These are phyloP conservation scores for Didymella pinodella DNA, from an alignment of 2,329 filamentous ascomycete species.

Conservation along the genomic window DNA sequence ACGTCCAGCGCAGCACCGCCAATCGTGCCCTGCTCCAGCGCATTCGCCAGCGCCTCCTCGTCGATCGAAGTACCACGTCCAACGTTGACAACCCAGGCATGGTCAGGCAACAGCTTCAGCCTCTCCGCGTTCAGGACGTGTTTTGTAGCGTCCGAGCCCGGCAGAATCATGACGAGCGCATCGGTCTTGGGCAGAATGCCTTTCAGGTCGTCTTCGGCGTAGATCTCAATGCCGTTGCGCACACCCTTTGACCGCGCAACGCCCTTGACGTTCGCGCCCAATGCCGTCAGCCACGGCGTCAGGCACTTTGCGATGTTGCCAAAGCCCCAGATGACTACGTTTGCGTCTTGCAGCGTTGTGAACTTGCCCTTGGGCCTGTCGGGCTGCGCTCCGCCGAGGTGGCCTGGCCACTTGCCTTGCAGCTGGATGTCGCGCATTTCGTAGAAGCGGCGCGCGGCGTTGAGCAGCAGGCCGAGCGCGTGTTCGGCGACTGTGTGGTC, in stretches of 20 bases:
- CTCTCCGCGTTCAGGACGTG: slow-evolving; percentile 67
- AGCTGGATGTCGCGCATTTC: slow-evolving; percentile 70
- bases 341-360: slow-evolving; percentile 66
- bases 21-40: slow-evolving; percentile 72
- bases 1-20: slow-evolving; percentile 81
- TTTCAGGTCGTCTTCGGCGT: slow-evolving; percentile 61
- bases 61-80: slow-evolving; percentile 79
- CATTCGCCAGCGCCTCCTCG: slow-evolving; percentile 71
- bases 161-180: slow-evolving; percentile 66
- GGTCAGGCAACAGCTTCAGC: slow-evolving; percentile 67
- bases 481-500: slow-evolving; percentile 72
- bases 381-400: slow-evolving; percentile 68
- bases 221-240: slow-evolving; percentile 66
- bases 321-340: slow-evolving; percentile 69
- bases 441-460: slow-evolving; percentile 64
- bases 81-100: slow-evolving; percentile 75
- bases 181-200: slow-evolving; percentile 66
- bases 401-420: slow-evolving; percentile 65
- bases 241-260: slow-evolving; percentile 66
- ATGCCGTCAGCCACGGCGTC: slow-evolving; percentile 61
- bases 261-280: slow-evolving; percentile 67
- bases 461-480: slow-evolving; percentile 65
- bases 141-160: slow-evolving; percentile 65
- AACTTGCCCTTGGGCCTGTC: slow-evolving; percentile 65
- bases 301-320: slow-evolving; percentile 72